Evolutionary conservation across 371 early-diverging fungal genomes (phyloP).

Genomic region (Gilbertella persicaria): DNA sequence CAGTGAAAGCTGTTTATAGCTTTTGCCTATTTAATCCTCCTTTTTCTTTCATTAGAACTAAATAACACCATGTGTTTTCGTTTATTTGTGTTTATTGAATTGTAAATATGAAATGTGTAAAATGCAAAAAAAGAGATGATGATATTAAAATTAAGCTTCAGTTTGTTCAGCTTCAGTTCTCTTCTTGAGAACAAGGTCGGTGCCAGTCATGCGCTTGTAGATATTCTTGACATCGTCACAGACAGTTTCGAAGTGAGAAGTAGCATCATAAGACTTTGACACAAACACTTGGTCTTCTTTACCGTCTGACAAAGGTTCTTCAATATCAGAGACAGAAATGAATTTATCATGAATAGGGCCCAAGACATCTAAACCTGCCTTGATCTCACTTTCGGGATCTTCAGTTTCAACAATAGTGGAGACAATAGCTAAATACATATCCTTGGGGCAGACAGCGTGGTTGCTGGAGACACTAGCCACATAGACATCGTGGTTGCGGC

Average conservation of each 20-base stretch:
- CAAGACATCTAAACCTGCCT: slow-evolving; percentile 84
- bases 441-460: slow-evolving; percentile 91
- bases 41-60: too few relatives aligned
- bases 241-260: slow-evolving; percentile 98
- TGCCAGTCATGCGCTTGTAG: slow-evolving; percentile 90
- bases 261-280: slow-evolving; percentile 96
- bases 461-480: slow-evolving; percentile 87
- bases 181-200: slow-evolving; percentile 79
- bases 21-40: too few relatives aligned
- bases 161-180: slow-evolving; percentile 54
- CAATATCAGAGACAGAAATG: slow-evolving; percentile 77
- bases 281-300: slow-evolving; percentile 84
- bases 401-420: slow-evolving; percentile 92
- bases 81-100: too few relatives aligned
- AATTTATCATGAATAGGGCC: slow-evolving; percentile 94
- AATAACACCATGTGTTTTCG: too few relatives aligned
- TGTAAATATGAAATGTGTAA: too few relatives aligned
- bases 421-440: slow-evolving; percentile 92
- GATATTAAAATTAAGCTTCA: slow-evolving; percentile 15
- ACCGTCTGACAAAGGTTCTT: slow-evolving; percentile 86
- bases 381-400: slow-evolving; percentile 88
- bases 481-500: slow-evolving; percentile 93
- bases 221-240: slow-evolving; percentile 95
- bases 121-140: neutral
- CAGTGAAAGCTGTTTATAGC: too few relatives aligned